These are phyloP conservation scores for Talaromyces rugulosus DNA, from an alignment of 2,329 filamentous ascomycete species.

Conservation along the genomic window DNA sequence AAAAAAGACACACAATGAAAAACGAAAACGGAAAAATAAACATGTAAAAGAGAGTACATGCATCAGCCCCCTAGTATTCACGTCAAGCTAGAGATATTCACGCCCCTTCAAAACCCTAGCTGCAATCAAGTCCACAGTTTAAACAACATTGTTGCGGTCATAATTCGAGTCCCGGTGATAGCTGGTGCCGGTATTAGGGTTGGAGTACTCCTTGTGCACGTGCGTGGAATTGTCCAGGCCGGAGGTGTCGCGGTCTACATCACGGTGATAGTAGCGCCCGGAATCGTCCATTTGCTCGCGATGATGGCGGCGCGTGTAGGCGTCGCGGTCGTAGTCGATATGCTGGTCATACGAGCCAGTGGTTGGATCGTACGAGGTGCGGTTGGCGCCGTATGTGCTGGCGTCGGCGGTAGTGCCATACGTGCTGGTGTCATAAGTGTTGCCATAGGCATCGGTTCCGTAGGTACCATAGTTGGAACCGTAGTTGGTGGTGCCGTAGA, in stretches of 20 bases:
- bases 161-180: conserved; percentile 27
- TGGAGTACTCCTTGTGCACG: conserved; percentile 30
- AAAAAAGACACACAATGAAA: neutral
- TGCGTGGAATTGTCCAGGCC: conserved; percentile 23
- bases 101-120: neutral
- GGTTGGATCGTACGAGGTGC: conserved; percentile 16
- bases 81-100: neutral
- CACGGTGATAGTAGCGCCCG: conserved; percentile 29
- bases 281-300: conserved; percentile 27
- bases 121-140: conserved; percentile 3
- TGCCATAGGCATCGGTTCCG: conserved; percentile 5
- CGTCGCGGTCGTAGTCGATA: conserved; percentile 27
- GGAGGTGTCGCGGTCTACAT: conserved; percentile 24
- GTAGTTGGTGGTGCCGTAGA: conserved; percentile 3
- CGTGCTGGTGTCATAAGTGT: neutral
- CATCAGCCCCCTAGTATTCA: neutral
- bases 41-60: neutral
- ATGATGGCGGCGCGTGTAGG: conserved; percentile 23
- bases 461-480: neutral
- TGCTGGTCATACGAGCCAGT: conserved; percentile 30
- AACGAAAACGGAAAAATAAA: neutral
- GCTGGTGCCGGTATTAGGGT: conserved; percentile 30
- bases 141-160: conserved; percentile 18
- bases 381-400: conserved; percentile 11
- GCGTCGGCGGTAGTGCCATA: neutral